Conservation (phyloP, 2,329 filamentous ascomycete species). For the Phialocephala sp. region DNA sequence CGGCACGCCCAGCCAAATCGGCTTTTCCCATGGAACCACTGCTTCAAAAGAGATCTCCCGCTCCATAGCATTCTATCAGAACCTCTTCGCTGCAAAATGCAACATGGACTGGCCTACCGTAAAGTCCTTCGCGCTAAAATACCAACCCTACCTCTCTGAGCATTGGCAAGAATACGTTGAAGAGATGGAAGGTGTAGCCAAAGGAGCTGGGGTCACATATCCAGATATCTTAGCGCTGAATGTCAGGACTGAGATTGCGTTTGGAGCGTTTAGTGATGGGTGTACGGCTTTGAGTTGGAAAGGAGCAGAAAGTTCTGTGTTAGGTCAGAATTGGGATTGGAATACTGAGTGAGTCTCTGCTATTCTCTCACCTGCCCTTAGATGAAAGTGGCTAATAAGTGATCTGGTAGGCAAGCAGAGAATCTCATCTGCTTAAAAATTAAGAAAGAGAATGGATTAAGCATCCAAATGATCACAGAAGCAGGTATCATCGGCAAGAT, state of each 20-base stretch:
- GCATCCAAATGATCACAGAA: slow-evolving; percentile 37
- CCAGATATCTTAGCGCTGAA: slow-evolving; percentile 57
- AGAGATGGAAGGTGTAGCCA: slow-evolving; percentile 53
- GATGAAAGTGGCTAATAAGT: background rate
- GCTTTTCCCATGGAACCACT: slow-evolving; percentile 43
- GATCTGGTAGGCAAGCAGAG: slow-evolving; percentile 25
- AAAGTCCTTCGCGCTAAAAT: slow-evolving; percentile 29
- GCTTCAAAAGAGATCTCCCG: slow-evolving; percentile 43
- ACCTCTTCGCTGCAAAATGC: slow-evolving; percentile 44
- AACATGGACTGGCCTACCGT: slow-evolving; percentile 43
- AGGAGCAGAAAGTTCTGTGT: slow-evolving; percentile 34
- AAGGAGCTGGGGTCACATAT: slow-evolving; percentile 48
- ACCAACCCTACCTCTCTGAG: slow-evolving; percentile 26
- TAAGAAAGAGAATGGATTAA: slow-evolving; percentile 23
- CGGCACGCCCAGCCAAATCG: slow-evolving; percentile 42
- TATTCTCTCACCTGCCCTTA: background rate
- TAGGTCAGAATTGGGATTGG: slow-evolving; percentile 43
- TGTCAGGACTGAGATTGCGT: slow-evolving; percentile 57
- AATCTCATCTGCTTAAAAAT: slow-evolving; percentile 35
- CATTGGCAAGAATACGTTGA: slow-evolving; percentile 33
- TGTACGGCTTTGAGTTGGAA: slow-evolving; percentile 54
- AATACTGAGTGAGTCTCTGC: slow-evolving; percentile 27
- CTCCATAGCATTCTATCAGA: slow-evolving; percentile 46
- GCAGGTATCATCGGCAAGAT: slow-evolving; percentile 50
- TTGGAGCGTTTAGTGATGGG: slow-evolving; percentile 56